Conservation (phyloP, 2,329 filamentous ascomycete genomes). For the Fusarium paranaense region DNA sequence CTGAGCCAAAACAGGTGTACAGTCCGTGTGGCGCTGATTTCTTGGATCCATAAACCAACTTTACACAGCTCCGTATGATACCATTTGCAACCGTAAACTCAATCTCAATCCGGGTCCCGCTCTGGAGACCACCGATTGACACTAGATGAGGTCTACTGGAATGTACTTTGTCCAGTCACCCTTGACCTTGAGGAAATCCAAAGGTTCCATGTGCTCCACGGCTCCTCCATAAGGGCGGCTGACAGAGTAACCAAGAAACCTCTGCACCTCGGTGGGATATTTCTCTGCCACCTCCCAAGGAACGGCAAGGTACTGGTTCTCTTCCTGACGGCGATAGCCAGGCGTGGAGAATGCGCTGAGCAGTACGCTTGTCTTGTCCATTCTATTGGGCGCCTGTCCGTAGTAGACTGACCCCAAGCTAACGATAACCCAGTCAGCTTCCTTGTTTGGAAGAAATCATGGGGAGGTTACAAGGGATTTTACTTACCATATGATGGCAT, state of each 20-base stretch:
- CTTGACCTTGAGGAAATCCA: slow-evolving; percentile 9
- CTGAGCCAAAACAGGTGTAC: too few relatives aligned
- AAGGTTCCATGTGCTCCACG: slow-evolving; percentile 17
- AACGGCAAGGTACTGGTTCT: slow-evolving; percentile 14
- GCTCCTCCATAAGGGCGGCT: slow-evolving; percentile 15
- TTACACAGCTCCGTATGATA: too few relatives aligned
- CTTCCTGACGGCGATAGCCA: slow-evolving; percentile 7
- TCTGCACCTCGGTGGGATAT: background rate
- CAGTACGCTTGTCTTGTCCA: background rate
- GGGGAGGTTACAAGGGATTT: background rate
- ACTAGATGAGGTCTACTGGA: slow-evolving; percentile 4
- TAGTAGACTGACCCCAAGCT: slow-evolving; percentile 8
- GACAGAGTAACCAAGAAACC: slow-evolving; percentile 1
- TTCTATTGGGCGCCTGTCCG: background rate
- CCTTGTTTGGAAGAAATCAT: background rate
- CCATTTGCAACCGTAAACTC: too few relatives aligned
- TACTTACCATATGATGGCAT: slow-evolving; percentile 6
- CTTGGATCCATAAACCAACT: too few relatives aligned
- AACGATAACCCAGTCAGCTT: background rate
- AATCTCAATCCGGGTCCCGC: background rate
- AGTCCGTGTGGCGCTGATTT: too few relatives aligned
- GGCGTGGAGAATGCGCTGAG: slow-evolving; percentile 3
- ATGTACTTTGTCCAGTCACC: slow-evolving; percentile 15
- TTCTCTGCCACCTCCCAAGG: slow-evolving; percentile 1
- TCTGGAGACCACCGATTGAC: background rate